Evolutionary conservation across 139 green algal species (phyloP), one percentile per base, ranked within the genome.

Genomic region (Yamagishiella unicocca): DNA sequence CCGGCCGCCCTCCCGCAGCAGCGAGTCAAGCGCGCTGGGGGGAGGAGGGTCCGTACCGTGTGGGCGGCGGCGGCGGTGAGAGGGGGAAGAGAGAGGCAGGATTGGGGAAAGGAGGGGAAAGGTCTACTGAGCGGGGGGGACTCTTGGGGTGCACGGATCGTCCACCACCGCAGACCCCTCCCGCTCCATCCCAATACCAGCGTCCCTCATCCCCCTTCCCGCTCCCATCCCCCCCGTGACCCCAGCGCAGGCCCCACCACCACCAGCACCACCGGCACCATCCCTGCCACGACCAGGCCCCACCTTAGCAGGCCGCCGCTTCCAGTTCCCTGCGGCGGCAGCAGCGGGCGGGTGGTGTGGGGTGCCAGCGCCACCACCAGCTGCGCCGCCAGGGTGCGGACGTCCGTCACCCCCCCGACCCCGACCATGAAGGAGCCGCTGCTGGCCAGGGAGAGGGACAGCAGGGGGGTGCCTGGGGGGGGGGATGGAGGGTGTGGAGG

Each of bases 361-460:
- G 79, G 79, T 40, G 61, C 79, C 79, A 85, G 79, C 38, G 61
- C 61, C 38, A 75, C 61, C 29, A 85, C 42, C 61, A 85, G 79
- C 61, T 62, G 24, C 8, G 79, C 61, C n/a, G 61, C 79, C 42
- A 40, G 35, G 8, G 22, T 42, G 29, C 79, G 79, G 17, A 85
- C 79, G 29, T 85, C 79, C 14, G 42, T 10, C 25, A 58, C 7
- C 6, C 33, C 46, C 1, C 76, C 53, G 35, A 37, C 42, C 3
- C 62, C 75, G 19, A 40, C 9, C 38, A 64, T 31, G 22, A 75
- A 10, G 35, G 79, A 85, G 61, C 17, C 29, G 61, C 61, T 76
- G 61, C 40, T 66, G 79, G 79, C 58, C 10, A 76, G 31, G 2
- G 79, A 85, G 9, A 46, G 27, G 4, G 76, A 72, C 37, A 40